Percentiles rank a stretch among this genome's conserved stretches.
These are phyloP conservation scores for Suhomyces chickasaworum DNA, from an alignment of 1,139 yeast genomes.

Conservation along the genomic window DNA sequence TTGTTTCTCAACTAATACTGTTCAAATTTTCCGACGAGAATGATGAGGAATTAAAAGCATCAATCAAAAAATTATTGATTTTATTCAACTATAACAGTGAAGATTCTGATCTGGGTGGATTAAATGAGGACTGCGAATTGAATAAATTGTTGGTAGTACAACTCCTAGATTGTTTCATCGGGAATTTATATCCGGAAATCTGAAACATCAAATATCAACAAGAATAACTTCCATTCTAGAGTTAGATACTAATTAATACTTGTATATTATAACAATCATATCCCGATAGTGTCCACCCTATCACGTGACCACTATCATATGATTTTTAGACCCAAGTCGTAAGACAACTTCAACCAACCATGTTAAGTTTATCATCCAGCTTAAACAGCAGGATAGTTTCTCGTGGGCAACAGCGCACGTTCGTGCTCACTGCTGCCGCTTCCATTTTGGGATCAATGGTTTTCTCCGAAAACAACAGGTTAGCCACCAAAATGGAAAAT, in stretches of 20 bases:
- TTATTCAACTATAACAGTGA: constrained; percentile 24
- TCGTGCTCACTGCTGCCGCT: constrained; percentile 22
- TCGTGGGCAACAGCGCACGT: constrained; percentile 6
- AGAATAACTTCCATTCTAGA: no score
- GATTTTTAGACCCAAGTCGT: background rate
- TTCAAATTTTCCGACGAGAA: constrained; percentile 18
- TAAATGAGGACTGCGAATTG: constrained; percentile 21
- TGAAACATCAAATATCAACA: background rate
- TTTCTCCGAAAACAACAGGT: constrained; percentile 49
- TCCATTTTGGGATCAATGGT: constrained; percentile 25
- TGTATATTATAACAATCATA: no score
- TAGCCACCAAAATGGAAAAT: constrained; percentile 61
- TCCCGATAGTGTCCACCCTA: no score
- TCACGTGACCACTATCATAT: background rate
- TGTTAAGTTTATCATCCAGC: background rate
- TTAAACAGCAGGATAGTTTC: background rate
- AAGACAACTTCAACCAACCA: constrained; percentile 1
- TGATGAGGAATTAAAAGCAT: constrained; percentile 19
- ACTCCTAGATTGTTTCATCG: constrained; percentile 33
- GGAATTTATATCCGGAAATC: constrained; percentile 33
- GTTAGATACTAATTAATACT: no score
- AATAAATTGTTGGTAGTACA: constrained; percentile 36
- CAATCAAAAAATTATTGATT: constrained; percentile 22
- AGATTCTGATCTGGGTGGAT: background rate
- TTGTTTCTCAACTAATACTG: constrained; percentile 5